These are phyloP conservation scores for Aspergillus awamori DNA, from an alignment of 2,329 filamentous ascomycete genomes.

Conservation along the genomic window DNA sequence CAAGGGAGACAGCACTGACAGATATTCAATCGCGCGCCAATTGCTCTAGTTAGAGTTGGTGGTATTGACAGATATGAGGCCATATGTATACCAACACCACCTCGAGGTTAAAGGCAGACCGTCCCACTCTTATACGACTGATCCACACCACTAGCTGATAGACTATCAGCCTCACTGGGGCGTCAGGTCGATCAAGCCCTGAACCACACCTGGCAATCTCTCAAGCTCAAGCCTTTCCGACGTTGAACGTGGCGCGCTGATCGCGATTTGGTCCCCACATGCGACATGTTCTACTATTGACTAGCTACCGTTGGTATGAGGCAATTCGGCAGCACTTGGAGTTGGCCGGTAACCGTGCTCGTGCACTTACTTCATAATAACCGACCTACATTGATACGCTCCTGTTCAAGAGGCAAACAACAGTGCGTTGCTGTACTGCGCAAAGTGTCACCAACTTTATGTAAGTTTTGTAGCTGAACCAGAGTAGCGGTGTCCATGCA, in stretches of 20 bases:
- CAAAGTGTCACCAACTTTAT: not conserved
- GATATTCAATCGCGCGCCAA: not conserved
- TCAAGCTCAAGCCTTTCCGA: slow-evolving; percentile 1
- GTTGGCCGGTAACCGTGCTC: not conserved
- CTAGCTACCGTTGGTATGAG: not conserved
- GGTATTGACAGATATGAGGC: not conserved
- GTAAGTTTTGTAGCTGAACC: not conserved
- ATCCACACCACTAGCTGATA: not conserved
- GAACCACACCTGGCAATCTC: not conserved
- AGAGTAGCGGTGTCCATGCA: slow-evolving; percentile 18
- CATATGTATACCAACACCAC: not conserved
- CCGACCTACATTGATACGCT: not conserved
- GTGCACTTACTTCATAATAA: not conserved
- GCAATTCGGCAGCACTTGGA: not conserved
- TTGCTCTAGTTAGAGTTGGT: not conserved
- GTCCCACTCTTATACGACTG: slow-evolving; percentile 7
- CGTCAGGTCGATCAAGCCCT: slow-evolving; percentile 7
- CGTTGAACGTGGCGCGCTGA: slow-evolving; percentile 20
- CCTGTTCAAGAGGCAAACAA: not conserved
- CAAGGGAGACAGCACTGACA: not conserved
- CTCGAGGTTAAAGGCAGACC: not conserved
- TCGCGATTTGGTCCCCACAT: slow-evolving; percentile 4
- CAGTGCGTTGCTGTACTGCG: not conserved
- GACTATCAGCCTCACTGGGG: slow-evolving; percentile 11
- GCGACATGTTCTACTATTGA: not conserved